A percentile compares a stretch with the other conserved stretches of the same genome.
These are phyloP conservation scores for Collybiopsis confluens DNA, from an alignment of 768 basidiomycete species.

Conservation along the genomic window DNA sequence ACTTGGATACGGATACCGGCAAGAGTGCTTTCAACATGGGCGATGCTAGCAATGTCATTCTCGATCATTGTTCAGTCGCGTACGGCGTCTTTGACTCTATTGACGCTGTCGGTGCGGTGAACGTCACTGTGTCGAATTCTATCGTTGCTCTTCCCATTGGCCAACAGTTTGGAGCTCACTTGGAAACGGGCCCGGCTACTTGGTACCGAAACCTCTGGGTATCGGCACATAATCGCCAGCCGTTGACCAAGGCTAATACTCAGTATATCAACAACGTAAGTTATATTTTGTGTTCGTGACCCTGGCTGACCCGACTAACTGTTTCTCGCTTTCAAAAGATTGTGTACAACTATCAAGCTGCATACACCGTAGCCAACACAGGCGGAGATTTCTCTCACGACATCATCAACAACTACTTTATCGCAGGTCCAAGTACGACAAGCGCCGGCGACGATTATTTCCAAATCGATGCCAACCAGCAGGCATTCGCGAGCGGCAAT, in stretches of 20 bases:
- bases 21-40: slow-evolving; percentile 21
- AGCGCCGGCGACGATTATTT: slow-evolving; percentile 18
- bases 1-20: slow-evolving; percentile 15
- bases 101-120: slow-evolving; percentile 17
- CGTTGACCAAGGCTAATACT: slow-evolving; percentile 18
- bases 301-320: background rate
- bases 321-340: slow-evolving; percentile 9
- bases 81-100: slow-evolving; percentile 18
- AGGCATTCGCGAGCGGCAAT: slow-evolving; percentile 17
- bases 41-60: slow-evolving; percentile 15
- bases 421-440: slow-evolving; percentile 18
- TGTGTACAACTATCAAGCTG: slow-evolving; percentile 19
- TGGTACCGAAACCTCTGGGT: slow-evolving; percentile 21
- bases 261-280: slow-evolving; percentile 19
- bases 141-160: slow-evolving; percentile 18
- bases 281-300: background rate
- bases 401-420: slow-evolving; percentile 20
- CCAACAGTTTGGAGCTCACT: slow-evolving; percentile 19
- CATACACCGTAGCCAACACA: slow-evolving; percentile 18
- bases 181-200: slow-evolving; percentile 19
- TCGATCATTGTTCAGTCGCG: slow-evolving; percentile 18
- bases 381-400: slow-evolving; percentile 18
- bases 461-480: slow-evolving; percentile 21
- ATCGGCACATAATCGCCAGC: slow-evolving; percentile 19
- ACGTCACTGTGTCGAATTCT: slow-evolving; percentile 18